phyloP scores from a whole-genome alignment of 305 asterid species.

The Nicotiana rustica region DNA sequence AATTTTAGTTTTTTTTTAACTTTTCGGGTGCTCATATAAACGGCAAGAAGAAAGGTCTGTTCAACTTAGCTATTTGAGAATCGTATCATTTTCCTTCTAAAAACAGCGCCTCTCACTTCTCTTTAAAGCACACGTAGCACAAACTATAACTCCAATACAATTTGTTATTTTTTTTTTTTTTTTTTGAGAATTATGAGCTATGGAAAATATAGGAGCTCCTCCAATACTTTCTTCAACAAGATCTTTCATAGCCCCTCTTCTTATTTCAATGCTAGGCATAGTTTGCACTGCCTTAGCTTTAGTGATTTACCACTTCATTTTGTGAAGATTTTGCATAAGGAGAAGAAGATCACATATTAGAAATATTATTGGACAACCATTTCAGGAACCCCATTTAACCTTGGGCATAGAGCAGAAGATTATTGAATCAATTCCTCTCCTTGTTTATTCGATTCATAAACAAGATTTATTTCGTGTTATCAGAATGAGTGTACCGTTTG shows the following conservation, averaged over 20 bases:
- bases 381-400: neutral
- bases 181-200: slow-evolving; percentile 38
- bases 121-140: neutral
- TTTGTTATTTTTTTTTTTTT: too few species aligned
- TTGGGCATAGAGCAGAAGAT: slow-evolving; percentile 57
- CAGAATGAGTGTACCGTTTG: slow-evolving; percentile 69
- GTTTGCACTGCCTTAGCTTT: slow-evolving; percentile 44
- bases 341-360: slow-evolving; percentile 35
- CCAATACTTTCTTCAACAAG: slow-evolving; percentile 31
- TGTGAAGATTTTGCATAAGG: slow-evolving; percentile 50
- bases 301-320: slow-evolving; percentile 55
- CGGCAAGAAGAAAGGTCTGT: too few species aligned
- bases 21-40: too few species aligned
- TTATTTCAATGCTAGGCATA: slow-evolving; percentile 57
- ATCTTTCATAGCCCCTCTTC: slow-evolving; percentile 44
- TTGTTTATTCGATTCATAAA: slow-evolving; percentile 41
- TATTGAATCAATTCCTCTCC: slow-evolving; percentile 35
- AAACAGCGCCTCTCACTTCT: neutral
- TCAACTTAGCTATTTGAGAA: neutral
- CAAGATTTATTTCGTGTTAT: slow-evolving; percentile 29
- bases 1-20: too few species aligned
- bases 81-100: neutral
- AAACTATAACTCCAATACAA: neutral
- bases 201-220: slow-evolving; percentile 52
- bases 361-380: slow-evolving; percentile 3